A percentile compares a stretch with the other conserved stretches of the same genome.
These are phyloP conservation scores for Heliosperma pusillum DNA, from an alignment of 148 eudicot genomes.

Conservation along the genomic window DNA sequence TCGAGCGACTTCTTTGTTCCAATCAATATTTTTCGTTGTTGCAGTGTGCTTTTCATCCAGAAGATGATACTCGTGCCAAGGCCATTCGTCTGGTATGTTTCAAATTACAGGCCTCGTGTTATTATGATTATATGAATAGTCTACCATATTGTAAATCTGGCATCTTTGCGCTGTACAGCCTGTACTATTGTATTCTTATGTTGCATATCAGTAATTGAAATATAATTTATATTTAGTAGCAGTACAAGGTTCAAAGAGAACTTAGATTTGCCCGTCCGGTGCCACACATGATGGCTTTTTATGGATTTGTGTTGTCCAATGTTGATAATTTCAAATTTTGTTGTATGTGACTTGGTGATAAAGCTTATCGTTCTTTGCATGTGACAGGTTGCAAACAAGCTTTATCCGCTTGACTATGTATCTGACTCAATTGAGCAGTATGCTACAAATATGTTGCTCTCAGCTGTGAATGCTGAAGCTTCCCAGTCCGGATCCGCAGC, in stretches of 20 bases:
- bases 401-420: conserved; percentile 53
- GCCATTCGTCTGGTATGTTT: conserved; percentile 85
- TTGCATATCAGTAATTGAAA: neutral
- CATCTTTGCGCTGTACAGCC: conserved; percentile 3
- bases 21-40: conserved; percentile 27
- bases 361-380: conserved; percentile 10
- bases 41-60: conserved; percentile 86
- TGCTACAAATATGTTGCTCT: conserved; percentile 71
- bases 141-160: neutral
- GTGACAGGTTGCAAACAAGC: conserved; percentile 88
- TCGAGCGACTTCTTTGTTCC: conserved; percentile 16
- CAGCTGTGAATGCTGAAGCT: conserved; percentile 54
- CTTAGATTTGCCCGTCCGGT: neutral
- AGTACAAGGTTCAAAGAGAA: neutral
- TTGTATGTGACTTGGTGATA: neutral
- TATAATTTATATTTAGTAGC: too few species aligned
- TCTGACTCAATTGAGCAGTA: conserved; percentile 68
- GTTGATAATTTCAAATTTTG: neutral
- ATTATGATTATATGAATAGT: conserved; percentile 3
- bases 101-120: neutral
- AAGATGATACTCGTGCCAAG: conserved; percentile 85
- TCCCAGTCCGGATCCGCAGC: conserved; percentile 36
- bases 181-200: neutral
- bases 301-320: neutral
- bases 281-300: neutral